phyloP scores from a whole-genome alignment of 805 yeast genomes.

The Nakazawaea wyomingensis region DNA sequence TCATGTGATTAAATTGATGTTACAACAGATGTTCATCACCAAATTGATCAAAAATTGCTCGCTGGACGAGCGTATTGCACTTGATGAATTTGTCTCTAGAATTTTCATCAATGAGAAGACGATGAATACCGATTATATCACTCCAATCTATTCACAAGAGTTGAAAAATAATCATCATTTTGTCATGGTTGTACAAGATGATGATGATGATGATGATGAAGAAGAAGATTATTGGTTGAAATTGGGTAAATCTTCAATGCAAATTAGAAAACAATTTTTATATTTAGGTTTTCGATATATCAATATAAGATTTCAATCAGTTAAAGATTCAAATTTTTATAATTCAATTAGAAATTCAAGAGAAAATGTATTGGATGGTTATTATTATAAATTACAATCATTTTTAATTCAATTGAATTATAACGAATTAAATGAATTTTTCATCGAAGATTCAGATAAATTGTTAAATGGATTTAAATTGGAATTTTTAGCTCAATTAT shows the following conservation, averaged over 20 bases:
- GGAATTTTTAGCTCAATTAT: neutral
- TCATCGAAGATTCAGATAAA: slow-evolving; percentile 1
- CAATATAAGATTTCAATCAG: slow-evolving; percentile 13
- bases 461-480: neutral
- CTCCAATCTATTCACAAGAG: slow-evolving; percentile 6
- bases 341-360: slow-evolving; percentile 14
- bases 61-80: slow-evolving; percentile 10
- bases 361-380: slow-evolving; percentile 11
- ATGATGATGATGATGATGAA: slow-evolving; percentile 5
- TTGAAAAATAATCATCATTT: slow-evolving; percentile 5
- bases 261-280: slow-evolving; percentile 14
- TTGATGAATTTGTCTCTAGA: slow-evolving; percentile 13
- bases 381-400: slow-evolving; percentile 15
- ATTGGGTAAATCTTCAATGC: slow-evolving; percentile 17
- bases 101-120: slow-evolving; percentile 18
- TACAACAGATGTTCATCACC: slow-evolving; percentile 9
- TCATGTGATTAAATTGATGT: neutral
- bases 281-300: slow-evolving; percentile 4
- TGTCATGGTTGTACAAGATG: neutral
- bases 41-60: slow-evolving; percentile 3
- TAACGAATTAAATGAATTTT: slow-evolving; percentile 8
- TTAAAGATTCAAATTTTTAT: slow-evolving; percentile 9
- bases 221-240: neutral
- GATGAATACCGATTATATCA: slow-evolving; percentile 3
- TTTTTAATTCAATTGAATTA: slow-evolving; percentile 1